Evolutionary conservation across 306 rosid species (phyloP).

Genomic region (Nissolia schottii): DNA sequence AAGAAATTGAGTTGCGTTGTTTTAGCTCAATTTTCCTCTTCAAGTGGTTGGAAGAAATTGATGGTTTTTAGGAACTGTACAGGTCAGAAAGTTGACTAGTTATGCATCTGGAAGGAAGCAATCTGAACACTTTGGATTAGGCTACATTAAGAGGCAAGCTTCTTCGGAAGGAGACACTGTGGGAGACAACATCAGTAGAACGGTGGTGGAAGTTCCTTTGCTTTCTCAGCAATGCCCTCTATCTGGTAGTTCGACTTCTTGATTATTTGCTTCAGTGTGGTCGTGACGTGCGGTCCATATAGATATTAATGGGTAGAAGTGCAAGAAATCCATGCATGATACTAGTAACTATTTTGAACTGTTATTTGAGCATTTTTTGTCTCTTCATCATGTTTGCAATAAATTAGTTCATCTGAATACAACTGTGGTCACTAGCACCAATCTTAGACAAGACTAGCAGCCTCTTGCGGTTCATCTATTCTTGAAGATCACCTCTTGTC

Average conservation of each 20-base stretch:
- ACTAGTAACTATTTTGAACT: not conserved
- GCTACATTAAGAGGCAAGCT: conserved; percentile 75
- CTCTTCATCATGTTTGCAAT: too few species aligned
- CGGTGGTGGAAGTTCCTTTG: conserved; percentile 67
- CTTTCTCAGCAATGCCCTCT: conserved; percentile 63
- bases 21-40: not conserved
- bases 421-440: conserved; percentile 22
- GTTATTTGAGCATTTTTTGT: too few species aligned
- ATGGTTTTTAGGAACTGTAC: conserved; percentile 24
- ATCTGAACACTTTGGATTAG: conserved; percentile 68
- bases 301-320: not conserved
- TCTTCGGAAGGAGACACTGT: conserved; percentile 63
- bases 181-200: conserved; percentile 61
- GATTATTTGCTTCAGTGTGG: not conserved
- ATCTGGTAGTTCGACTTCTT: conserved; percentile 36
- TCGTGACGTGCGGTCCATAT: not conserved
- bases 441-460: conserved; percentile 38
- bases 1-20: not conserved
- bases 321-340: not conserved
- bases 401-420: too few species aligned
- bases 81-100: conserved; percentile 91
- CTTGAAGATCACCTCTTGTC: not conserved
- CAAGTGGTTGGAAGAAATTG: conserved; percentile 8
- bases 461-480: conserved; percentile 37
- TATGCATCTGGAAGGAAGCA: conserved; percentile 67